Conservation (phyloP, 805 yeast species). For the Lipomyces sp. region DNA sequence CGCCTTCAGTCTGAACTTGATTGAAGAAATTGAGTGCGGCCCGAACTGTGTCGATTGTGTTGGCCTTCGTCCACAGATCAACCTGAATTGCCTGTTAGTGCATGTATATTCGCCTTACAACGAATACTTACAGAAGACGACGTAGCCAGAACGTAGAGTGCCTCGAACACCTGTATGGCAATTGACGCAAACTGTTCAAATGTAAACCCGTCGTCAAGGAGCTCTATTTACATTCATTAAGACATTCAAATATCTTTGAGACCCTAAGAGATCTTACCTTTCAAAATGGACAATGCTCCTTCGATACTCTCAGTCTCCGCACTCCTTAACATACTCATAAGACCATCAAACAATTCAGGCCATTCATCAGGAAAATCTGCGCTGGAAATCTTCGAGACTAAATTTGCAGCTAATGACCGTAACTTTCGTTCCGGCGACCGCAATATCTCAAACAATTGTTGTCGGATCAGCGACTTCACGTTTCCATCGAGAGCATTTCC, state of each 20-base stretch:
- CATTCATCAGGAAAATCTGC: slow-evolving; percentile 96
- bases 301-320: slow-evolving; percentile 52
- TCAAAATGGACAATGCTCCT: slow-evolving; percentile 31
- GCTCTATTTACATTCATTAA: slow-evolving; percentile 59
- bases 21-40: slow-evolving; percentile 32
- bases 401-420: slow-evolving; percentile 69
- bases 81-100: slow-evolving; percentile 7
- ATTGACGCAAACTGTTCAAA: slow-evolving; percentile 84
- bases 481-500: slow-evolving; percentile 24
- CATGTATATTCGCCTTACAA: neutral
- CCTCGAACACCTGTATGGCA: slow-evolving; percentile 27
- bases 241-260: neutral
- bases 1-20: slow-evolving; percentile 23
- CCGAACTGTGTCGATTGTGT: slow-evolving; percentile 32
- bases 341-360: slow-evolving; percentile 66
- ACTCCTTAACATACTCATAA: slow-evolving; percentile 47
- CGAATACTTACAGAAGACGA: slow-evolving; percentile 14
- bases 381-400: slow-evolving; percentile 81
- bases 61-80: slow-evolving; percentile 27
- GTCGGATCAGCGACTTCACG: slow-evolving; percentile 21
- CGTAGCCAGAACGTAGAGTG: slow-evolving; percentile 20
- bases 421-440: slow-evolving; percentile 57
- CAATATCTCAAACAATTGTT: slow-evolving; percentile 21
- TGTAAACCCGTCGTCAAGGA: slow-evolving; percentile 82
- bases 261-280: slow-evolving; percentile 15